Conservation (phyloP, 768 basidiomycete species). For the Russula olivacea region DNA sequence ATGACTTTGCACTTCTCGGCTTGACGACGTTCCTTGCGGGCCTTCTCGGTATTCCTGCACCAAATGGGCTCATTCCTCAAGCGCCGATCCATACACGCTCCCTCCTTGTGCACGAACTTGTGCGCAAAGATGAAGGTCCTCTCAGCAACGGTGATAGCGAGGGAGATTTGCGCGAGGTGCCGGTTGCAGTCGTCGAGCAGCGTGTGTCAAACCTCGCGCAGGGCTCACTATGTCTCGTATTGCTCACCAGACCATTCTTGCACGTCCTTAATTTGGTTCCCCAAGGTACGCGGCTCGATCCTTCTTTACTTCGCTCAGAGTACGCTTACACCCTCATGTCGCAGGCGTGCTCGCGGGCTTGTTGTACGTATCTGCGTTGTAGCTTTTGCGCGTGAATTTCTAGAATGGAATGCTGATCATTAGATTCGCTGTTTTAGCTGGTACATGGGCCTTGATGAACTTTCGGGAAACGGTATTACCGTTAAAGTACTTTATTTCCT, state of each 20-base stretch:
- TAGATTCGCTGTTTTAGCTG: slow-evolving; percentile 45
- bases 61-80: slow-evolving; percentile 79
- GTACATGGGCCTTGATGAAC: slow-evolving; percentile 87
- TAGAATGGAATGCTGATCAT: not conserved
- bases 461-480: slow-evolving; percentile 78
- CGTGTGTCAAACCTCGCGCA: slow-evolving; percentile 88
- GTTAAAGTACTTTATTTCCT: slow-evolving; percentile 74
- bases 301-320: slow-evolving; percentile 25
- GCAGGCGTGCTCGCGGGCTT: slow-evolving; percentile 73
- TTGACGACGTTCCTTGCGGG: slow-evolving; percentile 86
- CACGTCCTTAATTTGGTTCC: slow-evolving; percentile 77
- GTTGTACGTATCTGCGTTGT: slow-evolving; percentile 49
- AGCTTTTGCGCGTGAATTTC: not conserved
- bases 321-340: not conserved
- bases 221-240: slow-evolving; percentile 69
- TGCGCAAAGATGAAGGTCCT: slow-evolving; percentile 35
- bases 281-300: slow-evolving; percentile 35
- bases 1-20: slow-evolving; percentile 88
- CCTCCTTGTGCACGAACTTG: slow-evolving; percentile 59
- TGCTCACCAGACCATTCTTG: slow-evolving; percentile 77
- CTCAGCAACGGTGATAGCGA: slow-evolving; percentile 29
- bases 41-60: slow-evolving; percentile 79
- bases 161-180: slow-evolving; percentile 40
- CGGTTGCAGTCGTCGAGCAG: slow-evolving; percentile 81
- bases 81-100: slow-evolving; percentile 92